These are phyloP conservation scores for Mimosa pudica DNA, from an alignment of 306 rosid species.

Conservation along the genomic window DNA sequence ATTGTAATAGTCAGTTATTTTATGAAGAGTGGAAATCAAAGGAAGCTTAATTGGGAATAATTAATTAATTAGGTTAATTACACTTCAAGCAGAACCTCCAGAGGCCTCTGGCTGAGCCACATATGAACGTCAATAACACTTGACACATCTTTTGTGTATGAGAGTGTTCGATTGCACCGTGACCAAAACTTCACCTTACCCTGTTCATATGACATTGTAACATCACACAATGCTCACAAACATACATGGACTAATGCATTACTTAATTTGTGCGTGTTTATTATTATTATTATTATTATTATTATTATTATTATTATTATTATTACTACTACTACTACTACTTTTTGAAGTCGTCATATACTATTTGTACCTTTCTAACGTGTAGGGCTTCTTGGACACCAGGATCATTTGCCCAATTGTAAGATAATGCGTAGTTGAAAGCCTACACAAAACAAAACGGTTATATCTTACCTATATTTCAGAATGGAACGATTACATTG, in stretches of 20 bases:
- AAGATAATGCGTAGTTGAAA: conserved; percentile 31
- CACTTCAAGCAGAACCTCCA: conserved; percentile 29
- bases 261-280: not conserved
- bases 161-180: conserved; percentile 24
- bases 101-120: conserved; percentile 20
- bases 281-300: too few species aligned
- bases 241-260: not conserved
- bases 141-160: conserved; percentile 27
- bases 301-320: too few species aligned
- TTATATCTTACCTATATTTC: too few species aligned
- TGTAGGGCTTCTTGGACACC: conserved; percentile 37
- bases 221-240: not conserved
- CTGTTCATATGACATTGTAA: not conserved
- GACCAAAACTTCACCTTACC: conserved; percentile 25
- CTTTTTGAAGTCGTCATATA: too few species aligned
- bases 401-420: conserved; percentile 30
- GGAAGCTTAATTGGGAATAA: too few species aligned
- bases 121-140: conserved; percentile 34
- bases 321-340: too few species aligned
- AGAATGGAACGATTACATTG: too few species aligned
- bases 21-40: not conserved
- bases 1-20: not conserved
- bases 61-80: not conserved
- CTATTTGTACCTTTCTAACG: conserved; percentile 25
- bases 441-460: conserved; percentile 1